phyloP scores from a whole-genome alignment of 495 filamentous ascomycete genomes.

The Pyrenula massariospora region DNA sequence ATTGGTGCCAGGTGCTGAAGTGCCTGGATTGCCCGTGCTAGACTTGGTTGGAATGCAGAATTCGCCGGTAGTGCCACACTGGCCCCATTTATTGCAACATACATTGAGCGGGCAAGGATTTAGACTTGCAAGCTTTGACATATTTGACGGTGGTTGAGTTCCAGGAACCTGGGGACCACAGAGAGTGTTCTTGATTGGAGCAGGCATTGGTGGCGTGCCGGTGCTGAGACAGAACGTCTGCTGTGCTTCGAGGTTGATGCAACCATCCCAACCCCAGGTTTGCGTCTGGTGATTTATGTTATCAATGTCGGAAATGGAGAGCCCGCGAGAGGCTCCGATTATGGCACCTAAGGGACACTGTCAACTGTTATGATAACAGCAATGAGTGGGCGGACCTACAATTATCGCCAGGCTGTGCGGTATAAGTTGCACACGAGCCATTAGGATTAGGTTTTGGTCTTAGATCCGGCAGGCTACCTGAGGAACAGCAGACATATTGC shows the following conservation, averaged over 20 bases:
- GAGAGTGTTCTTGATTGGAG: conserved; percentile 17
- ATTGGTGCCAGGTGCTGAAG: conserved; percentile 15
- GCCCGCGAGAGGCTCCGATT: conserved; percentile 14
- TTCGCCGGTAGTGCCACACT: conserved; percentile 34
- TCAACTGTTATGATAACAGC: not conserved
- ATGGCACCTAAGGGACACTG: not conserved
- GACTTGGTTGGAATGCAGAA: conserved; percentile 26
- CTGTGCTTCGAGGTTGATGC: conserved; percentile 14
- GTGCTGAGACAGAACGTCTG: conserved; percentile 34
- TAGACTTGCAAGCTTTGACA: conserved; percentile 8
- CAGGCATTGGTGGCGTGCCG: conserved; percentile 33
- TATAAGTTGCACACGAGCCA: conserved; percentile 27
- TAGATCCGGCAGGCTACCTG: conserved; percentile 23
- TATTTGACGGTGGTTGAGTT: conserved; percentile 8
- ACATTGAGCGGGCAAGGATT: conserved; percentile 21
- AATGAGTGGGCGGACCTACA: conserved; percentile 4
- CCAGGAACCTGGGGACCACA: conserved; percentile 34
- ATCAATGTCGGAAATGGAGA: conserved; percentile 19
- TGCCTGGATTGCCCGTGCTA: conserved; percentile 24
- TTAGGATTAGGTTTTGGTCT: conserved; percentile 26
- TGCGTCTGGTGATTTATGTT: conserved; percentile 16
- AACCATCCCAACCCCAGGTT: conserved; percentile 38
- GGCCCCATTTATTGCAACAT: conserved; percentile 28
- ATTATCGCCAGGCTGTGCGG: conserved; percentile 17
- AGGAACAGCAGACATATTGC: conserved; percentile 36